A percentile compares a stretch with the other conserved stretches of the same genome.
Evolutionary conservation across 805 yeast genomes (phyloP).

Genomic region (Pichia eremophila): DNA sequence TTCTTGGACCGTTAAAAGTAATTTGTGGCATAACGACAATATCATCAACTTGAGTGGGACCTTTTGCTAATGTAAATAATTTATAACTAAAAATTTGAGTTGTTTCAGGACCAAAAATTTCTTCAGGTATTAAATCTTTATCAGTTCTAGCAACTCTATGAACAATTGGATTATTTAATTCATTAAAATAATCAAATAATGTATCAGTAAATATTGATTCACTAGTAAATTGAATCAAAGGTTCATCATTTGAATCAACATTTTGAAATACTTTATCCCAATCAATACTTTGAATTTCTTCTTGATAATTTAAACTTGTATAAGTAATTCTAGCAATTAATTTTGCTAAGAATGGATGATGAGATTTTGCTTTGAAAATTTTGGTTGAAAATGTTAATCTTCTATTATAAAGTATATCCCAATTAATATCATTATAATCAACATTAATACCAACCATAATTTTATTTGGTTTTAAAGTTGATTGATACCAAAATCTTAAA

Average conservation of each 20-base stretch:
- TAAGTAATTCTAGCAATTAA: conserved; percentile 25
- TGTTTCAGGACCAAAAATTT: conserved; percentile 24
- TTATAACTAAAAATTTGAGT: conserved; percentile 22
- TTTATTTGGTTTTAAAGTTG: conserved; percentile 14
- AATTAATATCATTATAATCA: conserved; percentile 24
- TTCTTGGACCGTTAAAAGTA: conserved; percentile 19
- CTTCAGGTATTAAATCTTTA: conserved; percentile 18
- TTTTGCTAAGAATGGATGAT: conserved; percentile 28
- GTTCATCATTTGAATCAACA: conserved; percentile 27
- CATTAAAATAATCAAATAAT: conserved; percentile 24
- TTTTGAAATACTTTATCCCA: conserved; percentile 24
- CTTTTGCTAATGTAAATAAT: conserved; percentile 23
- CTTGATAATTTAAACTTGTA: conserved; percentile 19
- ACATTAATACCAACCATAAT: conserved; percentile 23
- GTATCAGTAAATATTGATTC: conserved; percentile 29
- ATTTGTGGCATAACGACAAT: conserved; percentile 24
- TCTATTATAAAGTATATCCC: conserved; percentile 26
- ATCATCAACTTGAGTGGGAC: conserved; percentile 26
- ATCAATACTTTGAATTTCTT: conserved; percentile 16
- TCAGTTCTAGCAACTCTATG: conserved; percentile 25
- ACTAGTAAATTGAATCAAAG: conserved; percentile 26
- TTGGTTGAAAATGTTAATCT: conserved; percentile 23
- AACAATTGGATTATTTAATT: conserved; percentile 19
- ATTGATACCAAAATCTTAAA: conserved; percentile 22
- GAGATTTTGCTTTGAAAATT: conserved; percentile 23